Conservation (phyloP, 768 basidiomycete genomes). For the Auricularia heimuer region DNA sequence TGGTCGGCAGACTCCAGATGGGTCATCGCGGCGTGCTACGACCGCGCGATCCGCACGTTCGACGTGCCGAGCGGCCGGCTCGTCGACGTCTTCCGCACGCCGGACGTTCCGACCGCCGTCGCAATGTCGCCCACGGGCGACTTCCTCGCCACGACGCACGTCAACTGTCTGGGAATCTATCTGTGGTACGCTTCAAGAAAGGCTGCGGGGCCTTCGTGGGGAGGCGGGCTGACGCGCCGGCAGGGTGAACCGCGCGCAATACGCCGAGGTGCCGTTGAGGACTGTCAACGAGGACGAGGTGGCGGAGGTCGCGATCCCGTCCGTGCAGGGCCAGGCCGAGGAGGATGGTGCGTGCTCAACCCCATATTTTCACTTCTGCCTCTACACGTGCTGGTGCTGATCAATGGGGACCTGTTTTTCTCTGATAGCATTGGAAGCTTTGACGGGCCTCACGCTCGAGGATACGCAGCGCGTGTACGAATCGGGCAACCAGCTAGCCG, state of each 20-base stretch:
- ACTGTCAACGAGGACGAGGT: conserved; percentile 71
- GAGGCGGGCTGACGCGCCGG: neutral
- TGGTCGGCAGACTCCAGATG: conserved; percentile 95
- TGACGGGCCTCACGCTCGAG: conserved; percentile 52
- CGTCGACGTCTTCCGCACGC: conserved; percentile 84
- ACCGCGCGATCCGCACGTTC: conserved; percentile 88
- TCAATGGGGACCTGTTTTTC: too few species aligned
- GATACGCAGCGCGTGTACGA: conserved; percentile 62
- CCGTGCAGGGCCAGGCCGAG: conserved; percentile 71
- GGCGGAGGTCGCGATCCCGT: conserved; percentile 61
- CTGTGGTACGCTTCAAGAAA: conserved; percentile 57
- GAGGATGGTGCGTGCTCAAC: conserved; percentile 53
- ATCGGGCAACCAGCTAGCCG: conserved; percentile 81
- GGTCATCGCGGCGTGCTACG: conserved; percentile 81
- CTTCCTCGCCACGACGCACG: conserved; percentile 90
- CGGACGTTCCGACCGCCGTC: conserved; percentile 80
- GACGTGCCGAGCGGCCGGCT: conserved; percentile 89
- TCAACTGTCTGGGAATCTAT: conserved; percentile 88
- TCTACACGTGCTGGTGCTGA: too few species aligned
- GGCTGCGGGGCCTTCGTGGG: conserved; percentile 1
- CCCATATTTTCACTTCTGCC: too few species aligned
- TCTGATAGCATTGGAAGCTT: conserved; percentile 52
- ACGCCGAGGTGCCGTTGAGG: conserved; percentile 72
- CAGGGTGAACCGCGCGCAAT: conserved; percentile 95
- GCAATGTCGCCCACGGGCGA: conserved; percentile 93